These are phyloP conservation scores for Podospora conica DNA, from an alignment of 495 filamentous ascomycete species.

Conservation along the genomic window DNA sequence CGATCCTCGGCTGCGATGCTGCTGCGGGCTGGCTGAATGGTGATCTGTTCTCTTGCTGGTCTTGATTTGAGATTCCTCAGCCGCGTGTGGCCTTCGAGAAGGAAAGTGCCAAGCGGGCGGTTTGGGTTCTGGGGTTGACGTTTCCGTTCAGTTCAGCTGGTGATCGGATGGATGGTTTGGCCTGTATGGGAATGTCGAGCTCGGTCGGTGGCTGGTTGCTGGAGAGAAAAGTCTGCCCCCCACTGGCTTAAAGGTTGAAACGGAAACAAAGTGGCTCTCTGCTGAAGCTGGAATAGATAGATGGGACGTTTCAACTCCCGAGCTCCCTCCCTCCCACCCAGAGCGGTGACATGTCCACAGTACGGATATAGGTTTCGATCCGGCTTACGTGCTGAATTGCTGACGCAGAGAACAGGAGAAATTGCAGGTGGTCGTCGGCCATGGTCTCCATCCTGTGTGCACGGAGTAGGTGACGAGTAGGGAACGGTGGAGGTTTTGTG, in stretches of 20 bases:
- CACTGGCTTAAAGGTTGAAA: neutral
- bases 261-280: neutral
- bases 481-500: neutral
- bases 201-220: neutral
- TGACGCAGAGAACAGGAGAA: neutral
- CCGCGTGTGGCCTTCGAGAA: constrained; percentile 3
- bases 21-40: neutral
- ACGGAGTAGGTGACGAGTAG: neutral
- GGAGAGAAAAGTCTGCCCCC: neutral
- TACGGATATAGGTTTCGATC: neutral
- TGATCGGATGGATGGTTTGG: neutral
- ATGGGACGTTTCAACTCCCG: neutral
- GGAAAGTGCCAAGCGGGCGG: neutral
- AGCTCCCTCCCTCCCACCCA: neutral
- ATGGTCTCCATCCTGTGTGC: neutral
- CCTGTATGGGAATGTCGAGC: neutral
- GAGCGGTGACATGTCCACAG: neutral
- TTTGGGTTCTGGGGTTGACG: no score
- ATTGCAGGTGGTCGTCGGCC: neutral
- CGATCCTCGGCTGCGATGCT: neutral
- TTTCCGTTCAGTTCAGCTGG: neutral
- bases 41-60: neutral
- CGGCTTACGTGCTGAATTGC: neutral
- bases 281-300: neutral
- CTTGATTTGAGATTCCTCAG: neutral